Percentiles rank a stretch among this genome's conserved stretches.
These are phyloP conservation scores for Echria macrotheca DNA, from an alignment of 495 filamentous ascomycete genomes.

Conservation along the genomic window DNA sequence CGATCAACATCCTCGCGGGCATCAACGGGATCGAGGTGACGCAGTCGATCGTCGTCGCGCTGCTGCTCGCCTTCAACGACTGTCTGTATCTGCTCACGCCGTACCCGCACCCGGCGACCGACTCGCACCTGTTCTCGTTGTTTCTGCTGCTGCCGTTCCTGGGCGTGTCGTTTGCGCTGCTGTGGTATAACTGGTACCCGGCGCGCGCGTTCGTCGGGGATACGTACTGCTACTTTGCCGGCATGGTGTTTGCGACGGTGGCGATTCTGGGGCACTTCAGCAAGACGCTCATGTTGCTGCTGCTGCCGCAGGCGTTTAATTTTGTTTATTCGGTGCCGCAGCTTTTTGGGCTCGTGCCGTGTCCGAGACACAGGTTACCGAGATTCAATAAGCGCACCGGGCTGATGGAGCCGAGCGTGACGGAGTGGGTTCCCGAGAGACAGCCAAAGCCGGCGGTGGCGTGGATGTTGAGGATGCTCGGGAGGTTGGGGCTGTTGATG, in stretches of 20 bases:
- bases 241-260: constrained; percentile 97
- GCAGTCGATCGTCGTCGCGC: constrained; percentile 86
- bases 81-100: constrained; percentile 69
- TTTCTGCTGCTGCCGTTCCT: constrained; percentile 93
- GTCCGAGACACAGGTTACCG: constrained; percentile 86
- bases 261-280: constrained; percentile 95
- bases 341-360: constrained; percentile 81
- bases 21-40: constrained; percentile 97
- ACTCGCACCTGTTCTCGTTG: constrained; percentile 91
- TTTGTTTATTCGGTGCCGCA: constrained; percentile 91
- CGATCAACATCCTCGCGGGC: constrained; percentile 97
- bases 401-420: constrained; percentile 75
- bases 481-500: constrained; percentile 56
- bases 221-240: constrained; percentile 98
- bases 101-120: constrained; percentile 86
- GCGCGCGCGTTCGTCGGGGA: constrained; percentile 94
- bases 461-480: constrained; percentile 55
- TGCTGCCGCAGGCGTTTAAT: constrained; percentile 94
- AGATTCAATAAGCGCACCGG: constrained; percentile 80
- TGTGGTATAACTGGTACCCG: constrained; percentile 94
- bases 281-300: constrained; percentile 87
- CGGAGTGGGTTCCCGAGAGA: constrained; percentile 60
- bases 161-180: constrained; percentile 81
- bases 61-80: constrained; percentile 80
- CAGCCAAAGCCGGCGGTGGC: constrained; percentile 63